Evolutionary conservation across 371 early-diverging fungal genomes (phyloP), one percentile per base, ranked within the genome.

Genomic region (Dichotomocladium elegans): DNA sequence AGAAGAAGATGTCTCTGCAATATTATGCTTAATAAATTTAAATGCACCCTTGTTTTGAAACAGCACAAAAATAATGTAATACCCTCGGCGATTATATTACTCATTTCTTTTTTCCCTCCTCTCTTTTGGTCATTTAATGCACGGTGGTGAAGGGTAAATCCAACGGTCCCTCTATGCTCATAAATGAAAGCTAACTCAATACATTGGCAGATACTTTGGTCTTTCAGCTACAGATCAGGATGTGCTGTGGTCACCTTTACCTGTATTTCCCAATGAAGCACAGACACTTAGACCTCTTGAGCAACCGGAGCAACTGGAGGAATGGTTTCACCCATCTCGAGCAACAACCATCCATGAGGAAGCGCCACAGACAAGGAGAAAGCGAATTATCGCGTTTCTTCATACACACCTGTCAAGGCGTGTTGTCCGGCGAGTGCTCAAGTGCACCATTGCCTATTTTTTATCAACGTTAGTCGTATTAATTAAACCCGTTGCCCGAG

Each of bases 1-100:
- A 98, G 89, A 99, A 99, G 90, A 99, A 99, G 87, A 97, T 94
- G 42, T 88, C 94, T 28, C 77, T 98, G 60, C 93, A 94, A 80
- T 94, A 94, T 80, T 94, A 91, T 77, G 95, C 95, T 43, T 94
- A 82, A 77, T 30, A 19, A 37, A 37, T 21, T n/a, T 12, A n/a
- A 11, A 37, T 37, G n/a, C 15, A 6, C 37, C 37, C 2, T n/a
- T 34, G 12, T n/a, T 34, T n/a, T 34, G 2, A 34, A 17, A 3
- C 35, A 34, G 3, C 35, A 34, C n/a, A 34, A 34, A 12, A 35
- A 35, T 35, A 35, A 37, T 37, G n/a, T 5, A 9, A 37, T 9
- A 21, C 7, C 15, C 37, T 37, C 37, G 37, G 37, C 21, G 37
- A 15, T 17, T 37, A 17, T 37, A 21, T 21, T 37, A 37, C 10